These are phyloP conservation scores for Helicocarpus griseus DNA, from an alignment of 2,329 filamentous ascomycete species.

Conservation along the genomic window DNA sequence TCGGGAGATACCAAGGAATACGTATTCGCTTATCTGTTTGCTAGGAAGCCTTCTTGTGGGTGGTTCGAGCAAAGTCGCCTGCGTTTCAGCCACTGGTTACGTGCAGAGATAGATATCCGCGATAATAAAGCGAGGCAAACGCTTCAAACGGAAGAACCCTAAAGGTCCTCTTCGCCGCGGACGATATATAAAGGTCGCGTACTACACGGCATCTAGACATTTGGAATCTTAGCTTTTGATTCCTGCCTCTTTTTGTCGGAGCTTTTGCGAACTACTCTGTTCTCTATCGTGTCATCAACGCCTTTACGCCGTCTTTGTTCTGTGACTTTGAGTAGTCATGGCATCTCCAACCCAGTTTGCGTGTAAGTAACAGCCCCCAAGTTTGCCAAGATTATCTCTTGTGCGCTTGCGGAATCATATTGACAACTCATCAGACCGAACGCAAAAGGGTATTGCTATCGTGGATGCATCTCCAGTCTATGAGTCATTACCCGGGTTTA, in stretches of 20 bases:
- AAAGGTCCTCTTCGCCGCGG: too few species aligned
- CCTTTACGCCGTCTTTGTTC: slow-evolving; percentile 23
- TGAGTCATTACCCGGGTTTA: slow-evolving; percentile 70
- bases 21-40: background rate
- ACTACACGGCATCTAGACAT: background rate
- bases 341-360: slow-evolving; percentile 88
- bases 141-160: background rate
- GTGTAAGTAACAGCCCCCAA: slow-evolving; percentile 43
- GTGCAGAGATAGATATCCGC: background rate
- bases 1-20: slow-evolving; percentile 5
- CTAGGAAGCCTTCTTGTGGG: background rate
- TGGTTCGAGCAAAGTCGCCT: slow-evolving; percentile 1
- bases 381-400: background rate
- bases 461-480: slow-evolving; percentile 88
- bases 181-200: background rate
- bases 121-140: background rate
- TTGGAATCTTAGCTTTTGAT: background rate
- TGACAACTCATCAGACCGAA: slow-evolving; percentile 54
- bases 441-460: slow-evolving; percentile 90
- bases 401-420: slow-evolving; percentile 5
- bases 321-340: slow-evolving; percentile 93
- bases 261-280: background rate
- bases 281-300: background rate
- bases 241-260: background rate
- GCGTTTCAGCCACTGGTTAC: background rate